A percentile compares a stretch with the other conserved stretches of the same genome.
phyloP scores from a whole-genome alignment of 371 early-diverging fungal genomes.

The Phascolomyces articulosus region DNA sequence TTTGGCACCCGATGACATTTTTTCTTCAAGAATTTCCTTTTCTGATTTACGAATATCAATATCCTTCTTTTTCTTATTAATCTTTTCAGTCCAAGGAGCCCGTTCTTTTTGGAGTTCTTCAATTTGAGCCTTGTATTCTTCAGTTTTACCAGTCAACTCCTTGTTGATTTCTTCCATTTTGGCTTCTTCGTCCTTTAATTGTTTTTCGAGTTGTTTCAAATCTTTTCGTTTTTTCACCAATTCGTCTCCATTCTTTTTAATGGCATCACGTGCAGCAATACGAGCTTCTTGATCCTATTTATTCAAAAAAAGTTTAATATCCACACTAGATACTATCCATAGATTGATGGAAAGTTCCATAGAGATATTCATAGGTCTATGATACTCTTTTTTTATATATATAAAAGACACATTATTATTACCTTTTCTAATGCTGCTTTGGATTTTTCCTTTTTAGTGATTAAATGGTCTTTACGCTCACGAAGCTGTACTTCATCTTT shows the following conservation, averaged over 20 bases:
- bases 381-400: too few species aligned
- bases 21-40: constrained; percentile 69
- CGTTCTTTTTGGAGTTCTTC: constrained; percentile 78
- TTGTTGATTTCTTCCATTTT: constrained; percentile 78
- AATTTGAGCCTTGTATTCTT: constrained; percentile 68
- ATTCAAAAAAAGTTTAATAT: not conserved
- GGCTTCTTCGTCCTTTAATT: constrained; percentile 67
- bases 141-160: constrained; percentile 85
- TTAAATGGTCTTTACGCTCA: constrained; percentile 81
- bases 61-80: constrained; percentile 68
- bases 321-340: too few species aligned
- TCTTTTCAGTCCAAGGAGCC: constrained; percentile 85
- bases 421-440: constrained; percentile 64
- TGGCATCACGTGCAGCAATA: constrained; percentile 51
- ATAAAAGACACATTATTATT: constrained; percentile 7
- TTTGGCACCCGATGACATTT: constrained; percentile 50
- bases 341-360: too few species aligned
- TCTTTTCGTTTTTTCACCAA: constrained; percentile 56
- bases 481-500: constrained; percentile 78
- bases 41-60: constrained; percentile 85
- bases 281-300: constrained; percentile 55
- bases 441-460: constrained; percentile 72
- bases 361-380: too few species aligned
- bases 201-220: constrained; percentile 62
- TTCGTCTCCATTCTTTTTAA: constrained; percentile 61